These are phyloP conservation scores for Colletotrichum euphorbiae DNA, from an alignment of 2,329 filamentous ascomycete genomes.

Conservation along the genomic window DNA sequence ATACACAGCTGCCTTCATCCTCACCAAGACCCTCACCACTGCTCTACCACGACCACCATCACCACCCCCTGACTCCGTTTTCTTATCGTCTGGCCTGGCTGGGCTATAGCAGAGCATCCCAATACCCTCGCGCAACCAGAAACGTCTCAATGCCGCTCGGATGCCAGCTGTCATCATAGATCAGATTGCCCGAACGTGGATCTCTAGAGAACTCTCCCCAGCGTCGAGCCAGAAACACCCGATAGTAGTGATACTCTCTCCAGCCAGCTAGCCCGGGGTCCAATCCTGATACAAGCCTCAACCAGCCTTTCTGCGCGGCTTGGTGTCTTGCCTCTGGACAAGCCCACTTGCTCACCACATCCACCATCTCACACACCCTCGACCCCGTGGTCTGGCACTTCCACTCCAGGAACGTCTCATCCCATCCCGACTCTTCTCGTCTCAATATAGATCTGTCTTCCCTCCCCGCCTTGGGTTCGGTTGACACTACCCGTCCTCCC, in stretches of 20 bases:
- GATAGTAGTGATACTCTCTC: conserved; percentile 48
- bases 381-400: conserved; percentile 32
- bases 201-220: conserved; percentile 54
- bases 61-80: conserved; percentile 21
- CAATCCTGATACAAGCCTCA: conserved; percentile 54
- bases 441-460: conserved; percentile 53
- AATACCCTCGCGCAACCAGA: conserved; percentile 41
- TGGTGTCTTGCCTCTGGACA: conserved; percentile 51
- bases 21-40: conserved; percentile 7
- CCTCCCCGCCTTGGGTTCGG: conserved; percentile 34
- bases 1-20: conserved; percentile 6
- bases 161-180: conserved; percentile 67
- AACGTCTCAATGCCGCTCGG: conserved; percentile 60
- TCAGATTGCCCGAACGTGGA: conserved; percentile 63
- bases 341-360: conserved; percentile 30
- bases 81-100: conserved; percentile 28
- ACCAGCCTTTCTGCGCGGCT: conserved; percentile 43
- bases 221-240: conserved; percentile 53
- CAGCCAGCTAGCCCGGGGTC: conserved; percentile 48
- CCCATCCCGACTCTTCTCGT: conserved; percentile 36
- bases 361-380: conserved; percentile 11
- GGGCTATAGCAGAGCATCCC: conserved; percentile 32
- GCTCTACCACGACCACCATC: conserved; percentile 26
- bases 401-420: conserved; percentile 26
- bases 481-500: conserved; percentile 44